phyloP scores from a whole-genome alignment of 176 grass and related monocot species.

The Raddia guianensis region DNA sequence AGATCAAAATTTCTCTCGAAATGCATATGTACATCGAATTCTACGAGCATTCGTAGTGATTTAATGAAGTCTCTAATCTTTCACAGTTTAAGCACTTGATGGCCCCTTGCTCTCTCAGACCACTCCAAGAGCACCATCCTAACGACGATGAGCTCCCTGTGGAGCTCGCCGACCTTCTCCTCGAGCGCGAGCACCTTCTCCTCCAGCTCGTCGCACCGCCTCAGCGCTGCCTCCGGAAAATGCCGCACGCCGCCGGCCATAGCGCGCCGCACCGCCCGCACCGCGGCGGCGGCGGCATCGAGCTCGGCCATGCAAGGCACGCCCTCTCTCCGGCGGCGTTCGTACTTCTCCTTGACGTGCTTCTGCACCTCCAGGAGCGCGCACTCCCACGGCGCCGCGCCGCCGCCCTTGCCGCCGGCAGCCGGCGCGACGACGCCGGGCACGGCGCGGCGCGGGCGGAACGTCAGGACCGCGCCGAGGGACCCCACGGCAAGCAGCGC shows the following conservation, averaged over 20 bases:
- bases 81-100: constrained; percentile 37
- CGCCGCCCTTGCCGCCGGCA: constrained; percentile 10
- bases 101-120: constrained; percentile 43
- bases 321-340: constrained; percentile 63
- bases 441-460: constrained; percentile 52
- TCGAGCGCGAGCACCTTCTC: constrained; percentile 48
- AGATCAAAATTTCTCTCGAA: constrained; percentile 23
- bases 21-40: constrained; percentile 35
- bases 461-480: constrained; percentile 54
- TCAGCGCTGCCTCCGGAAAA: constrained; percentile 32
- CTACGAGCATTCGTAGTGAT: not conserved
- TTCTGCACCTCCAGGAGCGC: constrained; percentile 65
- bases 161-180: constrained; percentile 64
- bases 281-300: constrained; percentile 48
- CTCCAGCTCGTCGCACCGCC: constrained; percentile 66
- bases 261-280: constrained; percentile 25
- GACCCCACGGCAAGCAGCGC: constrained; percentile 52
- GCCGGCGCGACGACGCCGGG: constrained; percentile 9
- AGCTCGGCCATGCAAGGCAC: constrained; percentile 68
- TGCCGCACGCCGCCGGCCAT: not conserved
- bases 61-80: not conserved
- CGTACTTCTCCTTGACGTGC: constrained; percentile 72
- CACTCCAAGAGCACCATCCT: constrained; percentile 69
- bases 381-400: constrained; percentile 51
- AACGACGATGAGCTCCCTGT: constrained; percentile 52